phyloP scores from a whole-genome alignment of 176 grass and related monocot species.

The Hordeum marinum region DNA sequence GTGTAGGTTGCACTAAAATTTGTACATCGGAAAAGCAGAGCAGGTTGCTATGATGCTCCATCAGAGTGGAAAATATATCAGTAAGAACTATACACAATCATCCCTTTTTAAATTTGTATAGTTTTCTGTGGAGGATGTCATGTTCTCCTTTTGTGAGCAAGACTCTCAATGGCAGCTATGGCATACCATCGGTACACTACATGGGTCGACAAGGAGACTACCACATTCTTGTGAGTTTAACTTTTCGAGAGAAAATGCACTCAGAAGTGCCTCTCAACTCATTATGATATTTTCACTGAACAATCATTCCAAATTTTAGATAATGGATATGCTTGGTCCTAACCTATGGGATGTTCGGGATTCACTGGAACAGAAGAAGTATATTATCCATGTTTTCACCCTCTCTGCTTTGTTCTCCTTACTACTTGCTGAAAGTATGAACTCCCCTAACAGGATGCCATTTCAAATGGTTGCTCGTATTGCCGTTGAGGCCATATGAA shows the following conservation, averaged over 20 bases:
- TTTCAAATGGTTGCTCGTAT: background rate
- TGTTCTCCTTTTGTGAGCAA: background rate
- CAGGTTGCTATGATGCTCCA: constrained; percentile 55
- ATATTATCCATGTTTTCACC: constrained; percentile 8
- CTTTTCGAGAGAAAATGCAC: background rate
- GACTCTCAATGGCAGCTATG: background rate
- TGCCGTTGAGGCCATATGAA: background rate
- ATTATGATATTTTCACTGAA: background rate
- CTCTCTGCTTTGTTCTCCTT: background rate
- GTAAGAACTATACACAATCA: constrained; percentile 21
- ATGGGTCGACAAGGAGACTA: constrained; percentile 45
- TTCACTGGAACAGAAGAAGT: constrained; percentile 60
- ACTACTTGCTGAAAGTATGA: background rate
- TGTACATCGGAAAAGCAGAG: constrained; percentile 39
- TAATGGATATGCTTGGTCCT: constrained; percentile 89
- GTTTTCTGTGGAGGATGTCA: constrained; percentile 10
- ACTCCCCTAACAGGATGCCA: background rate
- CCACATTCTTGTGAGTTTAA: constrained; percentile 29
- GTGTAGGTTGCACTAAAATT: constrained; percentile 73
- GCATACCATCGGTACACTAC: background rate
- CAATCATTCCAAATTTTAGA: constrained; percentile 41
- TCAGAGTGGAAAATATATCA: constrained; percentile 80
- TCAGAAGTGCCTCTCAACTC: background rate
- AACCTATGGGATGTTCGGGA: constrained; percentile 85
- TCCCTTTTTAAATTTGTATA: background rate